Base-by-base conservation (phyloP, 1,284 basidiomycete genomes). In the Paramarasmius palmivorus region DNA sequence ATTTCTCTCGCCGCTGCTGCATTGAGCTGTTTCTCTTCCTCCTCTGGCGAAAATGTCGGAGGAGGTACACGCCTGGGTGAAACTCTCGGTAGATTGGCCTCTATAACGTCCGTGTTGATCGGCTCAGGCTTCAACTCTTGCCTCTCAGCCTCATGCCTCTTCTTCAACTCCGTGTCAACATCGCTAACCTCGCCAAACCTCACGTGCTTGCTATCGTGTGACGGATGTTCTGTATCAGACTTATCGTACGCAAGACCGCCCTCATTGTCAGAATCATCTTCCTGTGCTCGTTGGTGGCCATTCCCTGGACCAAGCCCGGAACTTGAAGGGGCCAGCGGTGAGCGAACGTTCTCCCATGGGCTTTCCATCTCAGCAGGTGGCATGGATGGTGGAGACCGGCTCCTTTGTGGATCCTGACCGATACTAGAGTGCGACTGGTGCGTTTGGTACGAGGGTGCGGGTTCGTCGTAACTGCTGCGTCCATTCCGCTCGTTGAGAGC, bases 1-100 rank as follows among this genome's bases (percentile, higher is more conserved):
- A 91, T 75, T 64, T 87, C 85, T 15, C 83, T 76, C 3, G 86
- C 86, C 19, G 83, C 87, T 8, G 86, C 86, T 2, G 79, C 81
- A 59, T 85, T 82, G 25, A 80, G 71, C 6, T 73, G 73, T 1
- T 66, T 67, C 48, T 79, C 77, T 19, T 76, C 73, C 20, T 72
- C 72, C 46, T 68, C 66, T 35, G 67, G 61, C 29, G 63, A 60
- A n/a, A 67, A 55, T n/a, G 63, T 54, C n/a, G 74, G 74, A 53
- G 73, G 68, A 52, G 69, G 68, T 12, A 72, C 59, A 12, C 68
- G 69, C 40, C 59, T 61, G 23, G 45, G 38, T 54, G 64, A 59
- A 55, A 61, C 49, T 61, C 61, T 45, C 61, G 55, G 57, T 62
- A 61, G 59, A 63, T 61, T 58, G 64, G 63, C 60, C 61, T 60